Evolutionary conservation across 257 asterid species (phyloP), one percentile per base, ranked within the genome.

Genomic region (Haberlea rhodopensis): DNA sequence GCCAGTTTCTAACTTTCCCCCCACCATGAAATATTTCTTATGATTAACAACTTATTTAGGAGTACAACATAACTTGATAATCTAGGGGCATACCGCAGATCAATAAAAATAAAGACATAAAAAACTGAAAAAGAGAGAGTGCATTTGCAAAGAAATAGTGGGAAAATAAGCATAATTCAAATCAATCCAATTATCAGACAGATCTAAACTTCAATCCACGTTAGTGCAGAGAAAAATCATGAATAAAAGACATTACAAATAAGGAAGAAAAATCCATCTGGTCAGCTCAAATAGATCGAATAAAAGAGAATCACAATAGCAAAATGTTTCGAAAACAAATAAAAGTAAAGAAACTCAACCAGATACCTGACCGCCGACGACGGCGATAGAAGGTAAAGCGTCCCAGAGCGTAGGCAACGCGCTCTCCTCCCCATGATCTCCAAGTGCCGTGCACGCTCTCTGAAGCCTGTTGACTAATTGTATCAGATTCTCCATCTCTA

Each of bases 391-490:
- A 51, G 95, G 96, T 75, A 91, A 80, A 23, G 97, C 96, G 57
- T 91, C 97, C 97, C 97, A 91, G 18, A 91, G 95, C 63, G 98
- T 88, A 31, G 98, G 98, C 80, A 91, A 67, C 61, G 91, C 86
- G 78, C 84, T 80, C 37, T 85, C 96, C 10, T 91, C 98, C 5
- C 98, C 98, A 53, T 91, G 74, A 80, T 91, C 98, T 40, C 98
- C 98, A 7, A 91, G 84, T 16, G 98, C 98, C 4, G 98, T 88
- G 77, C 98, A 91, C 49, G 98, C 98, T 70, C 95, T 82, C 81
- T 91, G 98, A 68, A 91, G 72, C 34, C 95, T 86, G 73, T 91
- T 91, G 53, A 88, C 96, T 85, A 91, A 75, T 43, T 84, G 83
- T 29, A 91, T 91, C 69, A 91, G 82, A 71, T 78, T 91, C 88